Conservation (phyloP, 139 green algal genomes). For the Auxenochlorella protothecoides region DNA sequence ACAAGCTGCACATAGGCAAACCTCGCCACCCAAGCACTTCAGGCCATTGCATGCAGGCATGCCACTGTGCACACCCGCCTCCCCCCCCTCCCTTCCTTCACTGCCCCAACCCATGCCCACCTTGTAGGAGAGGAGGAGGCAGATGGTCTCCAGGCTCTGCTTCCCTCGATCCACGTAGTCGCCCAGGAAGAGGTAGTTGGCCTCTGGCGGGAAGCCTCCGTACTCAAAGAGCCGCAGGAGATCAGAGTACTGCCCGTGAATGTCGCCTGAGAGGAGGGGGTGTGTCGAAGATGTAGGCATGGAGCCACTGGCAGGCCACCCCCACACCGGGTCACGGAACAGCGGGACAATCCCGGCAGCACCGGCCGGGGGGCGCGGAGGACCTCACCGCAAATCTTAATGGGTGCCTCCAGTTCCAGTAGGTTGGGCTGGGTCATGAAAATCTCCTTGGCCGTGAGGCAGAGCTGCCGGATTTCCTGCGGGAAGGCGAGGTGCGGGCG, state of each 20-base stretch:
- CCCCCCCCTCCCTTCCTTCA: too few species aligned
- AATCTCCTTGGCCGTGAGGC: slow-evolving; percentile 84
- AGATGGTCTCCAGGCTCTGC: slow-evolving; percentile 98
- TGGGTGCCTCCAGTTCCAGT: slow-evolving; percentile 95
- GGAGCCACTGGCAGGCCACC: too few species aligned
- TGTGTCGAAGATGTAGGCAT: too few species aligned
- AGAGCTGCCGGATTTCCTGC: slow-evolving; percentile 78
- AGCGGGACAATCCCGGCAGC: too few species aligned
- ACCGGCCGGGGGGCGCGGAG: neutral
- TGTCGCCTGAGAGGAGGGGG: slow-evolving; percentile 63
- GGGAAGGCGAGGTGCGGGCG: neutral
- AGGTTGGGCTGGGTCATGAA: slow-evolving; percentile 96
- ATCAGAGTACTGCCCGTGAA: slow-evolving; percentile 98
- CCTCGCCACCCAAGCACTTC: too few species aligned
- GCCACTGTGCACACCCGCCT: too few species aligned
- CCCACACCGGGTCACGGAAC: too few species aligned
- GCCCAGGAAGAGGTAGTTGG: slow-evolving; percentile 98
- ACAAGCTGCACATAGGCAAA: too few species aligned
- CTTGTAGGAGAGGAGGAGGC: slow-evolving; percentile 97
- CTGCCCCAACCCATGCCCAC: slow-evolving; percentile 18
- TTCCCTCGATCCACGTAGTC: slow-evolving; percentile 99
- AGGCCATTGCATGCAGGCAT: too few species aligned
- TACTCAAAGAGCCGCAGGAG: slow-evolving; percentile 98
- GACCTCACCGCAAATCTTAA: slow-evolving; percentile 95
- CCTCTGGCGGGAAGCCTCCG: slow-evolving; percentile 94